These are phyloP conservation scores for Globisporangium acanthophoron DNA, from an alignment of 352 stramenopile genomes.

Conservation along the genomic window DNA sequence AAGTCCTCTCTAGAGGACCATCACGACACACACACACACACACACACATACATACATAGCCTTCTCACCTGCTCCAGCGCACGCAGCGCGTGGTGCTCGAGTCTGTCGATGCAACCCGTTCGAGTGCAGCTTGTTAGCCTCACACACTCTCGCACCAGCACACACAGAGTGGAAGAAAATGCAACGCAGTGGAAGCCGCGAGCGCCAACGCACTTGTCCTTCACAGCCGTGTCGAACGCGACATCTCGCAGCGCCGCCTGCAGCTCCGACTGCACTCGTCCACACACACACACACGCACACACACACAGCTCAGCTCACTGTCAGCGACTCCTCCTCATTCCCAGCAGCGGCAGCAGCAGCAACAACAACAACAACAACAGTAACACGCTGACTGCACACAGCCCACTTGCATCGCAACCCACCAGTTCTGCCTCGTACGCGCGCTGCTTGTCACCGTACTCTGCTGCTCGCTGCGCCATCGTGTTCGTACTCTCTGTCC, in stretches of 20 bases:
- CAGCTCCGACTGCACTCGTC: conserved; percentile 14
- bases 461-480: conserved; percentile 40
- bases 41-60: too few species aligned
- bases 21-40: too few species aligned
- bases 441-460: conserved; percentile 22
- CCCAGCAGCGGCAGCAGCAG: not conserved
- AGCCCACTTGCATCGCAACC: not conserved
- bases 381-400: not conserved
- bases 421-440: conserved; percentile 31
- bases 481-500: conserved; percentile 31
- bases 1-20: not conserved
- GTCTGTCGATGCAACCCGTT: conserved; percentile 4
- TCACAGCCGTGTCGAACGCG: conserved; percentile 13
- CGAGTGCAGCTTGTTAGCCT: not conserved
- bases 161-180: not conserved
- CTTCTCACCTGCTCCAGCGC: conserved; percentile 19
- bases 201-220: not conserved
- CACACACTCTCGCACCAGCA: not conserved
- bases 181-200: not conserved
- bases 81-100: conserved; percentile 27
- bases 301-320: too few species aligned
- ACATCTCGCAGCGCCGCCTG: conserved; percentile 17
- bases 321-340: not conserved
- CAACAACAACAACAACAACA: too few species aligned
- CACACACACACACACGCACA: not conserved